Conservation (phyloP, 2,329 filamentous ascomycete species). For the Penicillium hordei region DNA sequence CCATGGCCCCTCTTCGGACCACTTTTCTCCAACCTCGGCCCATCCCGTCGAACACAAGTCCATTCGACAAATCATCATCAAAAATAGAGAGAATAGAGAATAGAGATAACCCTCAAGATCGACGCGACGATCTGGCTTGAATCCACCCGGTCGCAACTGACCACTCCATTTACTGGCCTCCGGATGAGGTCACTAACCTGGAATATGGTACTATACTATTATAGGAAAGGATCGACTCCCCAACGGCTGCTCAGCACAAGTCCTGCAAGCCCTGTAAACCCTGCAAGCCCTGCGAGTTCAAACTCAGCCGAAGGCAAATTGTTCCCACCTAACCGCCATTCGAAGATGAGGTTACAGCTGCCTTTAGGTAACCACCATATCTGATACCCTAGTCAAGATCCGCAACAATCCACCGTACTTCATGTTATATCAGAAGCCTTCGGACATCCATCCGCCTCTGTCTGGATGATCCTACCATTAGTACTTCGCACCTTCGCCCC, state of each 20-base stretch:
- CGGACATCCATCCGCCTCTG: background rate
- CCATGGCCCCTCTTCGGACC: background rate
- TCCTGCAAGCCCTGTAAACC: background rate
- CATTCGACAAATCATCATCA: background rate
- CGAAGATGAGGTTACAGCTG: background rate
- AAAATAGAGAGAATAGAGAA: background rate
- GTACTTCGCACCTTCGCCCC: background rate
- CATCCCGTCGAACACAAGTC: background rate
- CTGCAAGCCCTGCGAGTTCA: background rate
- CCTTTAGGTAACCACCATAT: background rate
- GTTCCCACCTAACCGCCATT: background rate
- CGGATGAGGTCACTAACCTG: background rate
- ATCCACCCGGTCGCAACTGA: background rate
- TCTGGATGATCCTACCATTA: background rate
- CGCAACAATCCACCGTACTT: background rate
- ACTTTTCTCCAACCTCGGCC: background rate
- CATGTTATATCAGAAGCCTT: background rate
- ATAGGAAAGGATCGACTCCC: background rate
- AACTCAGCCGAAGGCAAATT: background rate
- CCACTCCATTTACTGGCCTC: background rate
- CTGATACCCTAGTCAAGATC: background rate
- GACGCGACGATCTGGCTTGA: background rate
- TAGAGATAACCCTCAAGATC: background rate
- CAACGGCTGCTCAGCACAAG: background rate
- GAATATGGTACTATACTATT: background rate